phyloP scores from a whole-genome alignment of 2,329 filamentous ascomycete species.

The Botryotinia calthae region DNA sequence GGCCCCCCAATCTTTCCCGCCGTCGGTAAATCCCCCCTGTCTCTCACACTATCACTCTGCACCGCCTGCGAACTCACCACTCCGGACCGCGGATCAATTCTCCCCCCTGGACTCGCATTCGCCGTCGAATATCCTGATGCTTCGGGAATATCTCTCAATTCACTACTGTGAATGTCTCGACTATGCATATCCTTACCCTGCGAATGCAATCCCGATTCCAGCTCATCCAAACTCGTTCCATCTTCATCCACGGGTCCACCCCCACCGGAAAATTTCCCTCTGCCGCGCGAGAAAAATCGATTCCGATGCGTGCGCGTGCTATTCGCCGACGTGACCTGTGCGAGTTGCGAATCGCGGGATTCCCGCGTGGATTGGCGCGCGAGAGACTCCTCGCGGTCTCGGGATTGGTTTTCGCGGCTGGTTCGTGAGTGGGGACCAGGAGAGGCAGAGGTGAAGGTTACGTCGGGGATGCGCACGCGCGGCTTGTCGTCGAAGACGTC shows the following conservation, averaged over 20 bases:
- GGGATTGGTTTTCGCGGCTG: neutral
- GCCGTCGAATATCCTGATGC: conserved; percentile 23
- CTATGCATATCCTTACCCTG: conserved; percentile 31
- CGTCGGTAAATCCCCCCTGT: conserved; percentile 31
- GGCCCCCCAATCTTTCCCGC: too few relatives aligned
- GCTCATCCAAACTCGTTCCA: conserved; percentile 32
- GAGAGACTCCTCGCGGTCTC: conserved; percentile 25
- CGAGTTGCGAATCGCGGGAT: conserved; percentile 24
- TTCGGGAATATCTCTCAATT: conserved; percentile 43
- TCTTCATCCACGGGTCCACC: conserved; percentile 20
- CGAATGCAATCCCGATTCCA: conserved; percentile 33
- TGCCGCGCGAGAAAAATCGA: conserved; percentile 54
- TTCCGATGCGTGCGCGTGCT: conserved; percentile 52
- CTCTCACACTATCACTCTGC: conserved; percentile 28
- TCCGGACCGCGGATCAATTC: conserved; percentile 38
- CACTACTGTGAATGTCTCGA: conserved; percentile 36
- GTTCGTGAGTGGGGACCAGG: conserved; percentile 23
- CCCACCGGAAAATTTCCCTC: conserved; percentile 32
- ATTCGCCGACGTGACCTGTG: conserved; percentile 37
- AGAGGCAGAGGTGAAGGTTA: conserved; percentile 37
- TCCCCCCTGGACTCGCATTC: conserved; percentile 17
- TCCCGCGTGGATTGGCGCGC: conserved; percentile 28
- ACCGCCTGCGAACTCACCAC: conserved; percentile 38
- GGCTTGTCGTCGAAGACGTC: conserved; percentile 61
- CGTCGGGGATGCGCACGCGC: conserved; percentile 35